Evolutionary conservation across 768 basidiomycete species (phyloP), one percentile per base, ranked within the genome.

Genomic region (Calocybe indica): DNA sequence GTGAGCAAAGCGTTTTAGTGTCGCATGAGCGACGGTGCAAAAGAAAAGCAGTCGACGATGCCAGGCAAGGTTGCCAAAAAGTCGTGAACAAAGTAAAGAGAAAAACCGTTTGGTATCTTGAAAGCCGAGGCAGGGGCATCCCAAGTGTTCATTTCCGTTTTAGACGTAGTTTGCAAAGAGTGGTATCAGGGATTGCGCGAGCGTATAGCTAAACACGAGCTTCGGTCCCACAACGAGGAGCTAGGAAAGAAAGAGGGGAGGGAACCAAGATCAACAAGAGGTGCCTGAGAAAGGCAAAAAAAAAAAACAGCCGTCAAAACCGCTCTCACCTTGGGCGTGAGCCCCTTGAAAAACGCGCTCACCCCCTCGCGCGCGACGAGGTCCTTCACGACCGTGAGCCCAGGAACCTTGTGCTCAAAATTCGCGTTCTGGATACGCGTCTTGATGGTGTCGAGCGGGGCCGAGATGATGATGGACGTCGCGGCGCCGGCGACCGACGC

Each of bases 341-440:
- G 72, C 12, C 95, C 95, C 73, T 99, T 97, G 79, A 97, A 96
- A 68, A 97, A 87, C 12, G 89, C 92, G 0, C 68, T 61, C 1
- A 75, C 52, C 14, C 95, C 95, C 67, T 99, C 95, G 49, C 91
- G 82, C 64, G 81, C 83, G 57, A 98, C 62, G 46, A 98, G 76
- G 28, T 96, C 94, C 61, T 77, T 82, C 49, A 97, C 69, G 40
- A 97, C 88, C 1, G 82, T 83, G 53, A 86, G 52, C 4, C 95
- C 95, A 41, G 75, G 72, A 9, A 88, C 86, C 59, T 89, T 90
- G 45, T 72, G 75, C 66, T 92, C 90, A 62, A 97, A 99, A 73
- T 96, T 95, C 49, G 94, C 95, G 65, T 98, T 96, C 65, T 99
- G 95, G 51, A 99, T 96, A 28, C 94, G 89, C 13, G 94, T 93